These are phyloP conservation scores for Fusarium bactridioides DNA, from an alignment of 2,329 filamentous ascomycete genomes.

Conservation along the genomic window DNA sequence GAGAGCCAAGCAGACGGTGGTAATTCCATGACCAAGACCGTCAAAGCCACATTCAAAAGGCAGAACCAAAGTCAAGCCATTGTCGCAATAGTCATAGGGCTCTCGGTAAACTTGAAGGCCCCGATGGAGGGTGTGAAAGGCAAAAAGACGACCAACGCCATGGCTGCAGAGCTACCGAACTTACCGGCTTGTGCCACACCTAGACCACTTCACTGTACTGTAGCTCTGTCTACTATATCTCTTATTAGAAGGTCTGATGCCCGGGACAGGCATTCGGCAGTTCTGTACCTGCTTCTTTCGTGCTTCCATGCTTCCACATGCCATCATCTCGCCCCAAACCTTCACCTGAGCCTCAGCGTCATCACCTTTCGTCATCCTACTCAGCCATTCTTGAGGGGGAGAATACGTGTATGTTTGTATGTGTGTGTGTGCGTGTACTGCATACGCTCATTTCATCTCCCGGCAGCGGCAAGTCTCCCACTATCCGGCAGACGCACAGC, in stretches of 20 bases:
- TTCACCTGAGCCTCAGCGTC: not conserved
- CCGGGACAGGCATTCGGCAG: constrained; percentile 26
- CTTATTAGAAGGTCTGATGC: not conserved
- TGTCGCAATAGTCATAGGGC: not conserved
- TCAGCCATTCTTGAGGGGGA: constrained; percentile 11
- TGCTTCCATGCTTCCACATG: constrained; percentile 19
- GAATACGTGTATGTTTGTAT: not conserved
- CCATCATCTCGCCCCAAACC: not conserved
- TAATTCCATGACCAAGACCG: not conserved
- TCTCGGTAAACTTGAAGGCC: constrained; percentile 19
- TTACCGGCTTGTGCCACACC: constrained; percentile 21
- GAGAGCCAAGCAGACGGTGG: not conserved
- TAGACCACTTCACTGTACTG: not conserved
- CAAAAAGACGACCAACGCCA: not conserved
- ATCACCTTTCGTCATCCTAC: constrained; percentile 26
- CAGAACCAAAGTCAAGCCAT: not conserved
- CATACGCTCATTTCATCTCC: not conserved
- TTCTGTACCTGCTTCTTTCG: constrained; percentile 30
- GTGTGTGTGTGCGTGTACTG: not conserved
- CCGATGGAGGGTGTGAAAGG: constrained; percentile 27
- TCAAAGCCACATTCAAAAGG: constrained; percentile 11
- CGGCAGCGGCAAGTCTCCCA: constrained; percentile 2
- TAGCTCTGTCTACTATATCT: not conserved
- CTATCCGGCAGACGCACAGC: not conserved
- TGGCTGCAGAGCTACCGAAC: constrained; percentile 2